phyloP scores from a whole-genome alignment of 176 grass and related monocot genomes.

The Tillandsia leiboldiana region DNA sequence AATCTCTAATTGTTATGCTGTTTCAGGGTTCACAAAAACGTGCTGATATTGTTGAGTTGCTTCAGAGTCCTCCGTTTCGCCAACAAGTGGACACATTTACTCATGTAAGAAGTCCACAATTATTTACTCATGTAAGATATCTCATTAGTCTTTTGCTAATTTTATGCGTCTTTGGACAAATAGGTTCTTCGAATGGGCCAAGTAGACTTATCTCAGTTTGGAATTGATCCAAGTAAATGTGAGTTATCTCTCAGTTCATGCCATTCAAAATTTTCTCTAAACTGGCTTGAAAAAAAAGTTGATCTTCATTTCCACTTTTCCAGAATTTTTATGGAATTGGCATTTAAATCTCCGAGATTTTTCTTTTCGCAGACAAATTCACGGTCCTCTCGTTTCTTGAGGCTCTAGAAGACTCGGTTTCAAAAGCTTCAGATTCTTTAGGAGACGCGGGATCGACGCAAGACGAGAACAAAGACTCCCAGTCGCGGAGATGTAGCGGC shows the following conservation, averaged over 20 bases:
- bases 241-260: constrained; percentile 16
- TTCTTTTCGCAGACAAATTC: constrained; percentile 58
- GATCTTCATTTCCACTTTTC: no score
- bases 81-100: constrained; percentile 93
- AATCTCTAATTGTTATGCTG: constrained; percentile 21
- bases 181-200: constrained; percentile 89
- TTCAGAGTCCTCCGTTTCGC: constrained; percentile 84
- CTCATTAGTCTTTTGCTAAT: constrained; percentile 14
- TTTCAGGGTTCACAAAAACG: constrained; percentile 67
- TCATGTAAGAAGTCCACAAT: constrained; percentile 43
- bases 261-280: background rate
- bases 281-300: background rate
- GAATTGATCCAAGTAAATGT: constrained; percentile 88
- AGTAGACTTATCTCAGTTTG: constrained; percentile 88
- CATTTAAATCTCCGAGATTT: background rate
- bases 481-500: constrained; percentile 25
- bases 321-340: no score
- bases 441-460: background rate
- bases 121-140: background rate
- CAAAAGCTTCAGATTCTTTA: constrained; percentile 31
- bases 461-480: constrained; percentile 5
- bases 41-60: constrained; percentile 75
- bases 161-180: constrained; percentile 21
- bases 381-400: constrained; percentile 88
- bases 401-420: constrained; percentile 73